Evolutionary conservation across 352 stramenopile genomes (phyloP).

Genomic region (Globisporangium ultimum): DNA sequence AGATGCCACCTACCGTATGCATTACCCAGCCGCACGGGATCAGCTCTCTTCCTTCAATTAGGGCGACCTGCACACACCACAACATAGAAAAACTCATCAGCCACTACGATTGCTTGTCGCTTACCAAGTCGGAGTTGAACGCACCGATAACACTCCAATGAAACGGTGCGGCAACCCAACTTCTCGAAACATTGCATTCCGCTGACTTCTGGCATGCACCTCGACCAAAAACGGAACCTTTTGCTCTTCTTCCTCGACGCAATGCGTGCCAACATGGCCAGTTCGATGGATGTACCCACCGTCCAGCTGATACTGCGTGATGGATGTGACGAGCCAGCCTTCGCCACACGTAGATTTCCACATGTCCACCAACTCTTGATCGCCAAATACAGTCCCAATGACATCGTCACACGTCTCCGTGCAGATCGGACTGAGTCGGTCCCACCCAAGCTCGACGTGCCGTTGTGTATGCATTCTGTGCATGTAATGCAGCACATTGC

Average conservation of each 20-base stretch:
- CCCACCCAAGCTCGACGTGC: conserved; percentile 74
- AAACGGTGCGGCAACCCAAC: conserved; percentile 74
- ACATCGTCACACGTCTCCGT: conserved; percentile 63
- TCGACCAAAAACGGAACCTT: conserved; percentile 61
- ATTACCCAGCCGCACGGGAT: conserved; percentile 65
- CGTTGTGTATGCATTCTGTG: conserved; percentile 35
- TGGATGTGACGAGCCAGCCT: conserved; percentile 78
- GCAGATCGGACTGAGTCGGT: conserved; percentile 65
- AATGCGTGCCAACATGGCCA: conserved; percentile 14
- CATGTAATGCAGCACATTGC: conserved; percentile 64
- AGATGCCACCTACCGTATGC: conserved; percentile 34
- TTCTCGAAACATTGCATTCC: conserved; percentile 78
- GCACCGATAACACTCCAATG: conserved; percentile 58
- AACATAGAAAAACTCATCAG: background rate
- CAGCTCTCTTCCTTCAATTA: conserved; percentile 71
- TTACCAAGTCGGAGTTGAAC: background rate
- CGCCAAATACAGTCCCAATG: conserved; percentile 52
- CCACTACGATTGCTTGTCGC: background rate
- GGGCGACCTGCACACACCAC: conserved; percentile 33
- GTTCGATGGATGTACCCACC: conserved; percentile 52
- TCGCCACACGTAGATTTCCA: conserved; percentile 71
- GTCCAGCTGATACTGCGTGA: conserved; percentile 76
- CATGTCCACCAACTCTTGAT: conserved; percentile 61
- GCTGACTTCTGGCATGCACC: conserved; percentile 66
- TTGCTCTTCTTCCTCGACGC: conserved; percentile 29